Evolutionary conservation across 1,284 basidiomycete species (phyloP).

Genomic region (Schizophyllum commune): DNA sequence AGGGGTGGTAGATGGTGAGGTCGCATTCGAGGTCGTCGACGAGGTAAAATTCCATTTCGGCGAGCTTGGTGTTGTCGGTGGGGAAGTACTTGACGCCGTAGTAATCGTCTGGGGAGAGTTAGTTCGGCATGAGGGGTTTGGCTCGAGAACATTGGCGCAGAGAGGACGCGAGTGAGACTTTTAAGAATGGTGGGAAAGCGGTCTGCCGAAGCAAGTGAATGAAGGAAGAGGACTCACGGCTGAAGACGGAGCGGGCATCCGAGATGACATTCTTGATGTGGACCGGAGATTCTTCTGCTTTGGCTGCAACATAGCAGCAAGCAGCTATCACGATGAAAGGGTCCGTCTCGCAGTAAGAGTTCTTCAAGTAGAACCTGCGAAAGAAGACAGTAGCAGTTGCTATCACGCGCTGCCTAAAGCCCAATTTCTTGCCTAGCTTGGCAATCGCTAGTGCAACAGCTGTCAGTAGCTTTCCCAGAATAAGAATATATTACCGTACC

Average conservation of each 20-base stretch:
- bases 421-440: slow-evolving; percentile 80
- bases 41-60: slow-evolving; percentile 99
- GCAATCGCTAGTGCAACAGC: slow-evolving; percentile 56
- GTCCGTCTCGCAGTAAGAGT: slow-evolving; percentile 89
- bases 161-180: not conserved
- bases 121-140: not conserved
- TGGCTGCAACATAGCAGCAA: slow-evolving; percentile 93
- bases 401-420: slow-evolving; percentile 82
- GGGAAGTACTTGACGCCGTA: slow-evolving; percentile 74
- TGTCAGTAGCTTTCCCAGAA: slow-evolving; percentile 1
- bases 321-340: slow-evolving; percentile 89
- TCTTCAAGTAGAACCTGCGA: slow-evolving; percentile 91
- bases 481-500: slow-evolving; percentile 33
- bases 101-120: slow-evolving; percentile 36
- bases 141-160: not conserved
- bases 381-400: slow-evolving; percentile 94
- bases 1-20: slow-evolving; percentile 90
- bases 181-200: not conserved
- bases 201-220: not conserved
- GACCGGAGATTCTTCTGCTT: slow-evolving; percentile 92
- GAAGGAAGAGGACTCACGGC: slow-evolving; percentile 42
- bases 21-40: slow-evolving; percentile 96
- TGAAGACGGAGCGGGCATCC: slow-evolving; percentile 76
- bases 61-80: slow-evolving; percentile 83
- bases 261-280: slow-evolving; percentile 91